Conservation (phyloP, 1,284 basidiomycete species). For the Cutaneotrichosporon cavernicola region DNA sequence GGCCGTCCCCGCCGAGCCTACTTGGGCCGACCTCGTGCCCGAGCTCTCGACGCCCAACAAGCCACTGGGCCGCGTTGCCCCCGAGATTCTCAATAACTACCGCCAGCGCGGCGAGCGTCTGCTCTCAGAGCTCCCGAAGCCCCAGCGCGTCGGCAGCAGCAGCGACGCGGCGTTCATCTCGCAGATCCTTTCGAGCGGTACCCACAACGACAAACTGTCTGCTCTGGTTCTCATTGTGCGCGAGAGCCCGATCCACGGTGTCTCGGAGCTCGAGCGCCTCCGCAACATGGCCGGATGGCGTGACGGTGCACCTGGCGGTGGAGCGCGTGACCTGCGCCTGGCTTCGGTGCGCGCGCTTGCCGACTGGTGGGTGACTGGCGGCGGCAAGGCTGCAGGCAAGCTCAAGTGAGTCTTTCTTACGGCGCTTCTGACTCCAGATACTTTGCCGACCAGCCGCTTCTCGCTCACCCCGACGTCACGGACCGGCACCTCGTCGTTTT, state of each 20-base stretch:
- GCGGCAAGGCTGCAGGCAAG: conserved; percentile 68
- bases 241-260: conserved; percentile 85
- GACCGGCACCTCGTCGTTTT: conserved; percentile 76
- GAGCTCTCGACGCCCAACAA: conserved; percentile 28
- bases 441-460: conserved; percentile 85
- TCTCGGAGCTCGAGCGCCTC: conserved; percentile 73
- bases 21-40: conserved; percentile 41
- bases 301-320: conserved; percentile 45
- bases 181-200: conserved; percentile 80
- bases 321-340: conserved; percentile 75
- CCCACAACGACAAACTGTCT: conserved; percentile 88
- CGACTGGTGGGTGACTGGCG: conserved; percentile 96
- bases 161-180: conserved; percentile 78
- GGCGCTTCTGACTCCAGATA: conserved; percentile 59
- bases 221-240: conserved; percentile 89
- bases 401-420: conserved; percentile 63
- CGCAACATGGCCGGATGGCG: conserved; percentile 78
- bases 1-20: conserved; percentile 37
- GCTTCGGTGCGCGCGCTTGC: conserved; percentile 86
- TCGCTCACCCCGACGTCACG: conserved; percentile 63
- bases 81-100: conserved; percentile 34
- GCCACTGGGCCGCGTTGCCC: conserved; percentile 23
- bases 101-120: conserved; percentile 37
- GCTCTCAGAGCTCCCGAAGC: conserved; percentile 39
- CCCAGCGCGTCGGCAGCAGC: conserved; percentile 48